Evolutionary conservation across 2,329 filamentous ascomycete species (phyloP).

Genomic region (Orbilia blumenaviensis): DNA sequence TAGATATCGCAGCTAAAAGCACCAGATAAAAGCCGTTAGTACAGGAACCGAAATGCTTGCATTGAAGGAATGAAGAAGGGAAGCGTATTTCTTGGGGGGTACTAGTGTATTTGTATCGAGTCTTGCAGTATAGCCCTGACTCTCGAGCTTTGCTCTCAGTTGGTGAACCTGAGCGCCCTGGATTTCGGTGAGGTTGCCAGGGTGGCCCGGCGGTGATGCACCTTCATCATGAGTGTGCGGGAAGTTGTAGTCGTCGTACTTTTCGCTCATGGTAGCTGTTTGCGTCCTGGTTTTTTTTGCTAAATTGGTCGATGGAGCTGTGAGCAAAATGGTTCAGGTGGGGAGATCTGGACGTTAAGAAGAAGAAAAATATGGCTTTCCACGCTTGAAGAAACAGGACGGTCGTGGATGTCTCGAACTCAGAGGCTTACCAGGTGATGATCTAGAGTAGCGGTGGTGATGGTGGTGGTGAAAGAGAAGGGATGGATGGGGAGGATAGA

Average conservation of each 20-base stretch:
- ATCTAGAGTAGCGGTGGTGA: not conserved
- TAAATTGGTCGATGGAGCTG: slow-evolving; percentile 7
- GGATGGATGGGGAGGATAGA: slow-evolving; percentile 1
- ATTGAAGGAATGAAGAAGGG: not conserved
- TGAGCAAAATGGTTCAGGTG: slow-evolving; percentile 4
- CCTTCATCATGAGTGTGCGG: slow-evolving; percentile 77
- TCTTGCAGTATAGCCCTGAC: slow-evolving; percentile 80
- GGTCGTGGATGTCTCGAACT: not conserved
- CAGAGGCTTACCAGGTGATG: not conserved
- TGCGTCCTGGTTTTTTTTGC: not conserved
- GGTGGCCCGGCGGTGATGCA: slow-evolving; percentile 70
- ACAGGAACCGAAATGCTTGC: slow-evolving; percentile 40
- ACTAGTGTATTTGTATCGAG: slow-evolving; percentile 93
- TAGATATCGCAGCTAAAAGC: slow-evolving; percentile 79
- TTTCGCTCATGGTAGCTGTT: slow-evolving; percentile 63
- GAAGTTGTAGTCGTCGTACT: slow-evolving; percentile 96
- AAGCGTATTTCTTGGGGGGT: slow-evolving; percentile 55
- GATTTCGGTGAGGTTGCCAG: slow-evolving; percentile 83
- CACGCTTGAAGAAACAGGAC: not conserved
- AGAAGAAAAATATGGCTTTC: no score
- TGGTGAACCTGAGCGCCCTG: slow-evolving; percentile 91
- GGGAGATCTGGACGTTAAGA: not conserved
- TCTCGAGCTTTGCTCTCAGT: slow-evolving; percentile 84
- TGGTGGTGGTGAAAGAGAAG: not conserved
- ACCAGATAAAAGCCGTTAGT: not conserved